A percentile compares a stretch with the other conserved stretches of the same genome.
phyloP scores from a whole-genome alignment of 148 eudicot genomes.

The Beta vulgaris region DNA sequence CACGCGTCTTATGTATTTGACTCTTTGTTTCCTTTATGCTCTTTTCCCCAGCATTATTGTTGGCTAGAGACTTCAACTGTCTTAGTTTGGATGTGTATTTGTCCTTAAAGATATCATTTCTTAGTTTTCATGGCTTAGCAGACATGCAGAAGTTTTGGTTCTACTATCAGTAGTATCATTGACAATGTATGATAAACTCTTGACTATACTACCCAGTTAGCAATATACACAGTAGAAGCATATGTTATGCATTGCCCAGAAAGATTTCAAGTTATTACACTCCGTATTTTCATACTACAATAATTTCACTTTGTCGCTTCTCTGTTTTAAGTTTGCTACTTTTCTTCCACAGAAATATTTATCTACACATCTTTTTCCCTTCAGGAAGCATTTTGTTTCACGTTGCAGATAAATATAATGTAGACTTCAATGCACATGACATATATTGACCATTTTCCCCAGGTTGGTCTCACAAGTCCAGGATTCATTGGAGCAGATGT shows the following conservation, averaged over 20 bases:
- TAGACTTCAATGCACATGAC: background rate
- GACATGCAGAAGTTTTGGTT: background rate
- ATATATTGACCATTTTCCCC: constrained; percentile 3
- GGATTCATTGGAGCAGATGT: constrained; percentile 98
- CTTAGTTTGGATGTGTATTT: background rate
- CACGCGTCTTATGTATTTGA: background rate
- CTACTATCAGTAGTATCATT: background rate
- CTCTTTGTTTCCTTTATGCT: background rate
- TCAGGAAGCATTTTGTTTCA: background rate
- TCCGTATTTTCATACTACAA: too few relatives aligned
- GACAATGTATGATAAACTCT: background rate
- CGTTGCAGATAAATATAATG: background rate
- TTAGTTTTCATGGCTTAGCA: too few relatives aligned
- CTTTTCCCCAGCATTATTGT: background rate
- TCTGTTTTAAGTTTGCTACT: background rate
- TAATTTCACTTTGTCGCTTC: too few relatives aligned
- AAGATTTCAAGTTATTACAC: too few relatives aligned
- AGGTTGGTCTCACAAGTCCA: constrained; percentile 99
- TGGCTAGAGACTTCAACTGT: background rate
- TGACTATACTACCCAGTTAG: background rate
- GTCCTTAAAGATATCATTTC: background rate
- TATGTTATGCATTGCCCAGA: background rate
- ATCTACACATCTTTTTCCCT: background rate
- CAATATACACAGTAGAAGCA: background rate
- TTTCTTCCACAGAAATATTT: background rate